phyloP scores from a whole-genome alignment of 495 filamentous ascomycete genomes.

The Neurospora tetrasperma region DNA sequence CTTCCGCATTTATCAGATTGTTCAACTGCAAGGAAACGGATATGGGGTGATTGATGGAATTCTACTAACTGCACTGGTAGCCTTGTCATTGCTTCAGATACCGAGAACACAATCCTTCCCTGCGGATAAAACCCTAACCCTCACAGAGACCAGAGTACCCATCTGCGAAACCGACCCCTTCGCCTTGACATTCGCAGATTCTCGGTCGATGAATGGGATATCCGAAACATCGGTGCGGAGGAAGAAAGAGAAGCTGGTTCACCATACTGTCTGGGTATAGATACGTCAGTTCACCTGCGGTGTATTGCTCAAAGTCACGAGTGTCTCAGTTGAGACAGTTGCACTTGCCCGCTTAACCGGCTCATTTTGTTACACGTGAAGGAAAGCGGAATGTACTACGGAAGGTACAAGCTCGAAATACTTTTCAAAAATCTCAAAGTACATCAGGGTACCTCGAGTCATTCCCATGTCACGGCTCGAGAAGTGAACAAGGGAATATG shows the following conservation, averaged over 20 bases:
- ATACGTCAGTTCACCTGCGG: conserved; percentile 1
- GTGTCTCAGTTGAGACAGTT: neutral
- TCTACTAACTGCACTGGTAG: too few species aligned
- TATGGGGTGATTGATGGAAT: neutral
- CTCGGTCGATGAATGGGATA: neutral
- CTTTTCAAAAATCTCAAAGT: neutral
- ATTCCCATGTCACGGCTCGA: neutral
- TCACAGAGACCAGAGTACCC: neutral
- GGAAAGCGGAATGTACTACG: neutral
- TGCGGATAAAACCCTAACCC: neutral
- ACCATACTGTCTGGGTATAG: neutral
- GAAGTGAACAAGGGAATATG: neutral
- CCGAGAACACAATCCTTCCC: too few species aligned
- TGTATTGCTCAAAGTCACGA: neutral
- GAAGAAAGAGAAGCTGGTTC: neutral
- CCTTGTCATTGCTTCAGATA: neutral
- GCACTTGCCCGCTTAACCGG: neutral
- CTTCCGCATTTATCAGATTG: neutral
- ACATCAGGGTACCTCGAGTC: neutral
- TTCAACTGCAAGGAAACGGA: neutral
- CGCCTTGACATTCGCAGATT: neutral
- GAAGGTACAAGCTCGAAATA: neutral
- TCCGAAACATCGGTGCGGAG: neutral
- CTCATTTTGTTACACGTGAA: neutral
- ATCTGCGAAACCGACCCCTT: neutral